Evolutionary conservation across 2,329 filamentous ascomycete genomes (phyloP).

Genomic region (Bipolaris zeicola): DNA sequence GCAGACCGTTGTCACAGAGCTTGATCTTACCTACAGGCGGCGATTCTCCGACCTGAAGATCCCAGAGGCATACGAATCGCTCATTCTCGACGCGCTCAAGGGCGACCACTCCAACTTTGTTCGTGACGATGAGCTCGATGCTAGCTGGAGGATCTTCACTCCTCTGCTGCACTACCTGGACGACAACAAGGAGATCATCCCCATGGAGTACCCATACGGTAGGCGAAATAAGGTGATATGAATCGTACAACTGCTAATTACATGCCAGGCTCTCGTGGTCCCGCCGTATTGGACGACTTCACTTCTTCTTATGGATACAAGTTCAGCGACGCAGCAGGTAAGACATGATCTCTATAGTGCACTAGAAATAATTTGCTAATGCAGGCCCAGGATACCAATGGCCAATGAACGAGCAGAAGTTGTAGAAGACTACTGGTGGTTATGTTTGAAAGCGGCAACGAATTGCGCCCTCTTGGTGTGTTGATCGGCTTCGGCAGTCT

Average conservation of each 20-base stretch:
- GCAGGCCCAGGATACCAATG: conserved; percentile 46
- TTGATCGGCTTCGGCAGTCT: conserved; percentile 7
- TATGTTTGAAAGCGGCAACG: conserved; percentile 18
- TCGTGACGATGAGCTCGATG: conserved; percentile 75
- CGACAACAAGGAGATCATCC: conserved; percentile 98
- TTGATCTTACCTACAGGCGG: conserved; percentile 96
- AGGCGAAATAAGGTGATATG: conserved; percentile 46
- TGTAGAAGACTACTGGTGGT: conserved; percentile 30
- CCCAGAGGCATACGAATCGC: conserved; percentile 96
- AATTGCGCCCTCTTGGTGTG: conserved; percentile 9
- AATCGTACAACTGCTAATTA: conserved; percentile 24
- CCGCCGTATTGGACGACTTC: conserved; percentile 96
- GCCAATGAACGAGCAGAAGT: conserved; percentile 48
- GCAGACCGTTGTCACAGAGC: conserved; percentile 98
- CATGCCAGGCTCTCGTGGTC: conserved; percentile 85
- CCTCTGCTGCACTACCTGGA: conserved; percentile 97
- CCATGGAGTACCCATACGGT: conserved; percentile 99
- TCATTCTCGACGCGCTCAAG: conserved; percentile 97
- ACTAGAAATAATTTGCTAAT: conserved; percentile 23
- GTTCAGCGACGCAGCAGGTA: conserved; percentile 91
- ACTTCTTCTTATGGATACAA: conserved; percentile 98
- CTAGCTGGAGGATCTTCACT: conserved; percentile 98
- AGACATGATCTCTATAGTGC: conserved; percentile 20
- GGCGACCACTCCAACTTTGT: conserved; percentile 98
- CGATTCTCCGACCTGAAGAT: conserved; percentile 99